Conservation (phyloP, 208 protist genomes). For the Crithidia fasciculata region DNA sequence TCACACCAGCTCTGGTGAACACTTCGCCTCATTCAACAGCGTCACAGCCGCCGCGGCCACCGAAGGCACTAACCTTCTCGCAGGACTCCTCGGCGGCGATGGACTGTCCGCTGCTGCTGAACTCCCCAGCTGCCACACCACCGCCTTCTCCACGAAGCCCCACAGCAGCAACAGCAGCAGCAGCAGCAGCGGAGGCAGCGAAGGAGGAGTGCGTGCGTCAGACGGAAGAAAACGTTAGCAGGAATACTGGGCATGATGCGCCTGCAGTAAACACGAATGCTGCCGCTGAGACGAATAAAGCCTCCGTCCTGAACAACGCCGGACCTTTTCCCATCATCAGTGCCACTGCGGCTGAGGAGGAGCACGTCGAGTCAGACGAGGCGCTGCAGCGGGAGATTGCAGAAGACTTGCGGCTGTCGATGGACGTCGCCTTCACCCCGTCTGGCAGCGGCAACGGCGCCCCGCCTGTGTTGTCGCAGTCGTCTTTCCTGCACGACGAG, state of each 20-base stretch:
- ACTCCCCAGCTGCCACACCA: constrained; percentile 6
- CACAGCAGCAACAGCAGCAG: too few relatives aligned
- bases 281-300: not conserved
- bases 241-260: too few relatives aligned
- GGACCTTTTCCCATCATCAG: not conserved
- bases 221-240: too few relatives aligned
- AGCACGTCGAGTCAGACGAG: constrained; percentile 30
- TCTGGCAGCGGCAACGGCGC: constrained; percentile 24
- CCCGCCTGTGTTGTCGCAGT: constrained; percentile 27
- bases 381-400: constrained; percentile 49
- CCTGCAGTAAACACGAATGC: not conserved
- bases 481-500: constrained; percentile 30
- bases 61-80: not conserved
- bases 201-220: not conserved
- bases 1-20: not conserved
- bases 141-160: not conserved
- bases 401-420: constrained; percentile 77
- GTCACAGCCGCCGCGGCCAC: not conserved
- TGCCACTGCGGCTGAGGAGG: not conserved
- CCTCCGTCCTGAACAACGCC: not conserved
- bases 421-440: constrained; percentile 64
- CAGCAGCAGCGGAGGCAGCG: not conserved
- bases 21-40: not conserved
- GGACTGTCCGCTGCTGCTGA: constrained; percentile 3
- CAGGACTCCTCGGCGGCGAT: not conserved